These are phyloP conservation scores for Paraphoma sp. DNA, from an alignment of 2,329 filamentous ascomycete genomes.

Conservation along the genomic window DNA sequence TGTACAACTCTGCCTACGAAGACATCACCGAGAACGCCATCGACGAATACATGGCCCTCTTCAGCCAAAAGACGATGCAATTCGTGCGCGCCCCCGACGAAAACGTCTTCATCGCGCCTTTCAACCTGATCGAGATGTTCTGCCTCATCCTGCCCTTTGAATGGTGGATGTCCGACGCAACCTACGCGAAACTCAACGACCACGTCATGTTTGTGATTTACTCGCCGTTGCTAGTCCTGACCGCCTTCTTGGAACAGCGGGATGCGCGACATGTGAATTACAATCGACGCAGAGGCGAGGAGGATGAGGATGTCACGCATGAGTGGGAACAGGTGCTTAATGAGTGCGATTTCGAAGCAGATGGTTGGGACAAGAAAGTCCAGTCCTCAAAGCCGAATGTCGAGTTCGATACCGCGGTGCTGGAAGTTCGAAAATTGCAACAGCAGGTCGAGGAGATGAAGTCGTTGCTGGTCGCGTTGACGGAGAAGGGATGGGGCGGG, in stretches of 20 bases:
- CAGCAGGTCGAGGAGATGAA: constrained; percentile 55
- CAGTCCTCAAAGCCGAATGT: constrained; percentile 79
- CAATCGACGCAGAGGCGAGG: constrained; percentile 81
- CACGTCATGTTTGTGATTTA: constrained; percentile 87
- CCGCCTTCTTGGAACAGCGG: constrained; percentile 65
- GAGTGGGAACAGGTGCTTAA: constrained; percentile 88
- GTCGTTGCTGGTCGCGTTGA: constrained; percentile 42
- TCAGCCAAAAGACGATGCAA: constrained; percentile 92
- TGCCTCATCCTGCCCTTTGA: constrained; percentile 81
- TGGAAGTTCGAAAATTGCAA: constrained; percentile 63
- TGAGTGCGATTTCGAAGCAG: constrained; percentile 78
- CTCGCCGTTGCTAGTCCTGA: constrained; percentile 79
- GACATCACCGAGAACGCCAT: constrained; percentile 92
- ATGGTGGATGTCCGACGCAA: constrained; percentile 85
- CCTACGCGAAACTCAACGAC: constrained; percentile 86
- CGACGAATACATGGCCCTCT: constrained; percentile 94
- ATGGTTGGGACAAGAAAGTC: constrained; percentile 86
- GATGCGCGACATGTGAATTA: constrained; percentile 65
- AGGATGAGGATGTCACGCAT: constrained; percentile 85
- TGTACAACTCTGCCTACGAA: constrained; percentile 96
- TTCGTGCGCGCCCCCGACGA: constrained; percentile 97
- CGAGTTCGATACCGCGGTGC: constrained; percentile 75
- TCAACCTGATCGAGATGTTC: constrained; percentile 92
- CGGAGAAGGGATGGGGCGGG: constrained; percentile 35
- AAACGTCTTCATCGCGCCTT: constrained; percentile 95